phyloP scores from a whole-genome alignment of 495 filamentous ascomycete species.

The Apiosordaria backusii region DNA sequence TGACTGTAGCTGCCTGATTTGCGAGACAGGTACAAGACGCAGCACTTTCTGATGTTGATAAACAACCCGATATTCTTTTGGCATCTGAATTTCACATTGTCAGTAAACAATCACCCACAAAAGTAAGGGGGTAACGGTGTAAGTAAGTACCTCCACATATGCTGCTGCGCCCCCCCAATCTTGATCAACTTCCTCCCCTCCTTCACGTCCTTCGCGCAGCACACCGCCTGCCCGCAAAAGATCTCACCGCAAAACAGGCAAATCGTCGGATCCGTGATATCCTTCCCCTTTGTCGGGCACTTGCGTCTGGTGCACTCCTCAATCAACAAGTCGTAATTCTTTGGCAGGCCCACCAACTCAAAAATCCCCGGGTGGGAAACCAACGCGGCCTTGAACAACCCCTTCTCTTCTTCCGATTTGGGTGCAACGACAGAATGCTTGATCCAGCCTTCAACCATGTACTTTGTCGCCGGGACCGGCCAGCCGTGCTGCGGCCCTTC shows the following conservation, averaged over 20 bases:
- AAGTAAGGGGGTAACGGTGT: not conserved
- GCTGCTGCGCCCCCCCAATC: conserved; percentile 84
- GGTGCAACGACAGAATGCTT: conserved; percentile 45
- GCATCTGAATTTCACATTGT: conserved; percentile 54
- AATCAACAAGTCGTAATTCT: conserved; percentile 87
- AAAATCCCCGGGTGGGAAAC: conserved; percentile 86
- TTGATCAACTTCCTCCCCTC: conserved; percentile 31
- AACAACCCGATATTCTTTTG: conserved; percentile 85
- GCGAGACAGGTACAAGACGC: conserved; percentile 77
- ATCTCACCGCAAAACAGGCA: conserved; percentile 96
- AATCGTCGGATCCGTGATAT: conserved; percentile 81
- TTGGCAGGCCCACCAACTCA: conserved; percentile 88
- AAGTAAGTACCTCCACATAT: conserved; percentile 72
- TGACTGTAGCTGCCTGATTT: conserved; percentile 77
- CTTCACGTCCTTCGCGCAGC: conserved; percentile 67
- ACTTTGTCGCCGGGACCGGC: conserved; percentile 30
- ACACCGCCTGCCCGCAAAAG: conserved; percentile 90
- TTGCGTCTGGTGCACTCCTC: conserved; percentile 81
- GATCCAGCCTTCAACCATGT: conserved; percentile 76
- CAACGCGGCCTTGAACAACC: conserved; percentile 35
- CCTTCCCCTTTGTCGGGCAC: conserved; percentile 87
- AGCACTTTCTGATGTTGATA: conserved; percentile 95
- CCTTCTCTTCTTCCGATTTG: conserved; percentile 5
- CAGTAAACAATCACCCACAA: not conserved
- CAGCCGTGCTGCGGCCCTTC: conserved; percentile 40